Evolutionary conservation across 2,329 filamentous ascomycete species (phyloP).

Genomic region (Phyllosticta citriasiana): DNA sequence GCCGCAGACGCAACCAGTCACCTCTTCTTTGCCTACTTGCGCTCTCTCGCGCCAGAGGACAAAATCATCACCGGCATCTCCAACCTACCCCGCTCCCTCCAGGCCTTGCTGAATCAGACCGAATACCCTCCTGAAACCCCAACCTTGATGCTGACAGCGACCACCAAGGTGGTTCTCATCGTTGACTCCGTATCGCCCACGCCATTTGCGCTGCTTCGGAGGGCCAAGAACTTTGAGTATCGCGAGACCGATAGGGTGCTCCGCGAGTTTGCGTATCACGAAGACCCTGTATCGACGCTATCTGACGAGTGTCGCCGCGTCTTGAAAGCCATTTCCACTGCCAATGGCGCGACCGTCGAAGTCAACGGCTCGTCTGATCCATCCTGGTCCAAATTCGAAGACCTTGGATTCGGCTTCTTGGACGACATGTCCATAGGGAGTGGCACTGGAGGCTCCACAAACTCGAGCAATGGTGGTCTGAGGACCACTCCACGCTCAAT

Average conservation of each 20-base stretch:
- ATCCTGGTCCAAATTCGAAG: slow-evolving; percentile 94
- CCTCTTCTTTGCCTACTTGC: slow-evolving; percentile 93
- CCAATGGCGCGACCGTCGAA: slow-evolving; percentile 69
- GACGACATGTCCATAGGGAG: slow-evolving; percentile 49
- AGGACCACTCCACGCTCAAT: slow-evolving; percentile 58
- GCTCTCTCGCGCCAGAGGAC: slow-evolving; percentile 75
- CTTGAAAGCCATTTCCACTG: slow-evolving; percentile 74
- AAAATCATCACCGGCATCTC: slow-evolving; percentile 69
- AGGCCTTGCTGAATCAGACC: slow-evolving; percentile 82
- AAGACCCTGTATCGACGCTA: slow-evolving; percentile 77
- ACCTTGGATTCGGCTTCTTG: slow-evolving; percentile 74
- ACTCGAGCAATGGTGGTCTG: slow-evolving; percentile 36
- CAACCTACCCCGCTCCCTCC: slow-evolving; percentile 77
- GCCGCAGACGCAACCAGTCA: slow-evolving; percentile 94
- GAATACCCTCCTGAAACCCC: slow-evolving; percentile 84
- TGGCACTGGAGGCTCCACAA: slow-evolving; percentile 13
- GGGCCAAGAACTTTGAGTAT: slow-evolving; percentile 92
- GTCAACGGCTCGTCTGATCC: slow-evolving; percentile 48
- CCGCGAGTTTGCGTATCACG: slow-evolving; percentile 75
- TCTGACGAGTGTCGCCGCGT: slow-evolving; percentile 93
- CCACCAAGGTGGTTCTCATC: slow-evolving; percentile 90
- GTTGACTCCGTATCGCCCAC: slow-evolving; percentile 92
- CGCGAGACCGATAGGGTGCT: slow-evolving; percentile 78
- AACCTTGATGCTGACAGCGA: slow-evolving; percentile 64
- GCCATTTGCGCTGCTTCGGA: slow-evolving; percentile 79